Base-by-base conservation (phyloP, 2,329 filamentous ascomycete species). In the Alternaria ethzedia region DNA sequence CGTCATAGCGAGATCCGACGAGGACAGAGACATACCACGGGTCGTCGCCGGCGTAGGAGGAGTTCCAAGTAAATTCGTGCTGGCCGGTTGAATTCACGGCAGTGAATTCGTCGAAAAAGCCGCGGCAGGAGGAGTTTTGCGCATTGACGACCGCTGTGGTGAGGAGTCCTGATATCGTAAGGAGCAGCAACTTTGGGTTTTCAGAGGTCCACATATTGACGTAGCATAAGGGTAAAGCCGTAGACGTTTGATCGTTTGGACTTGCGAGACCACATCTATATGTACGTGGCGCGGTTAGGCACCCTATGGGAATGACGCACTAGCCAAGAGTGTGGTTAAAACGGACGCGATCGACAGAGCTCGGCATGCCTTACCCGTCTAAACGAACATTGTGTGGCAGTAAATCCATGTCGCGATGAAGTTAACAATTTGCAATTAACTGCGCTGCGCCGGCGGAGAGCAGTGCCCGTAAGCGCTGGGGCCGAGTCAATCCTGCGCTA, bases 41-140 rank as follows among this genome's bases (percentile, higher is more conserved):
- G 25, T 56, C 43, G 5, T 56, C 54, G 17, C 54, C 20, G 17
- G 54, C 54, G 41, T 46, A 57, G 55, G 44, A 57, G 20, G 55
- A 49, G 45, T 57, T 57, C 55, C 55, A 57, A 30, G 55, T 57
- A 21, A 57, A 57, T 57, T 50, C 45, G 28, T 57, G 45, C 55
- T 57, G 28, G 55, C 45, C 55, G 30, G 55, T 50, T 28, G 45
- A 50, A 45, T 57, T 57, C 45, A 50, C 55, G n/a, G 8, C 36
- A 15, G 36, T 41, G 36, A 41, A 17, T 41, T 41, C 36, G 15
- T 41, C 36, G 36, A 41, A 41, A 41, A 17, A 41, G 36, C 36
- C 36, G 17, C 36, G 36, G 6, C 36, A 41, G 36, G 36, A 41
- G 36, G 36, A 41, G 25, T 30, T 54, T 54, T 54, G 51, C 21